Conservation (phyloP, 164 flowering plant genomes). For the Protea cynaroides region DNA sequence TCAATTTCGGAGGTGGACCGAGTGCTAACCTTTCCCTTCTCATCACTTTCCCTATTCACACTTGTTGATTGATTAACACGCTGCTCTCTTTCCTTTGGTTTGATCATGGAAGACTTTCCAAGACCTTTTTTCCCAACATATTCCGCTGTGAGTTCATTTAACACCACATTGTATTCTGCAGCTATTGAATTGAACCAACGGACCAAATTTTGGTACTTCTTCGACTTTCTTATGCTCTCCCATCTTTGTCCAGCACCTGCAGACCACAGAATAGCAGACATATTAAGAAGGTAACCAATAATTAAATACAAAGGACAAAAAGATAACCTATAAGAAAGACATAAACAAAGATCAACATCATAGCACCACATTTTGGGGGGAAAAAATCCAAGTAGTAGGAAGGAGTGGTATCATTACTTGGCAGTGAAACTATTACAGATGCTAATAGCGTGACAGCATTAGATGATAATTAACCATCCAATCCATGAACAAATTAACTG, state of each 20-base stretch:
- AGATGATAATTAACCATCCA: too few species aligned
- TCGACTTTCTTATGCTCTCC: conserved; percentile 87
- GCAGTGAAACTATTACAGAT: too few species aligned
- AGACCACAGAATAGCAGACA: conserved; percentile 4
- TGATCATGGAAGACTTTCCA: conserved; percentile 32
- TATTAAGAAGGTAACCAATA: neutral
- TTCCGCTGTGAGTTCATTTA: conserved; percentile 40
- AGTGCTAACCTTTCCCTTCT: conserved; percentile 30
- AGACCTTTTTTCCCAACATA: conserved; percentile 57
- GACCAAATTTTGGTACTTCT: conserved; percentile 66
- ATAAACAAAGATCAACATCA: too few species aligned
- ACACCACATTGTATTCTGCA: conserved; percentile 35
- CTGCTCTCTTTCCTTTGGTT: conserved; percentile 26
- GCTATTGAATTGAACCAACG: conserved; percentile 81
- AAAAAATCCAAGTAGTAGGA: too few species aligned
- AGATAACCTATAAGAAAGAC: too few species aligned
- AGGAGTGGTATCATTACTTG: too few species aligned
- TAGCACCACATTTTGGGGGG: too few species aligned
- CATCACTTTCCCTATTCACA: conserved; percentile 24
- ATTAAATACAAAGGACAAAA: neutral
- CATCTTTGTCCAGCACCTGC: conserved; percentile 81
- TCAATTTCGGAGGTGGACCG: conserved; percentile 39
- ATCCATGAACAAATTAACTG: too few species aligned
- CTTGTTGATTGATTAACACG: conserved; percentile 19
- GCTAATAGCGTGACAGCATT: too few species aligned